Evolutionary conservation across 2,329 filamentous ascomycete species (phyloP), one percentile per base, ranked within the genome.

Genomic region (Xylariales sp.): DNA sequence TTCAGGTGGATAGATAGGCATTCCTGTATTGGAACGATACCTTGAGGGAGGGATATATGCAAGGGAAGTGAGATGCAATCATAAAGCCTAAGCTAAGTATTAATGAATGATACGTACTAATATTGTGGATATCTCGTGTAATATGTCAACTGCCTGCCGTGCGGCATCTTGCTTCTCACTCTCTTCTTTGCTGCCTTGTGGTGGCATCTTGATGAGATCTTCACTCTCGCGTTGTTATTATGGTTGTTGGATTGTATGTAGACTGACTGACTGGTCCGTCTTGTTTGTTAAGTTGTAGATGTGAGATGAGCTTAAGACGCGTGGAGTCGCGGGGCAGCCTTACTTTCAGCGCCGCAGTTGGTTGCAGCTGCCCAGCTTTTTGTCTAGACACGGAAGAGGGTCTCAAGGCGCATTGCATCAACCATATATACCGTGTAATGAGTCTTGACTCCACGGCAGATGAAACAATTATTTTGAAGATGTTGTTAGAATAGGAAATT

Each of bases 41-140:
- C 9, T 36, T 30, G 50, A 43, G n/a, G 12, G 32, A 39, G 8
- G 46, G 18, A 53, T 8, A 39, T 39, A 2, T 39, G 43, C 48
- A 64, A 18, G 28, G 34, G 39, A 34, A n/a, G 43, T 39, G 23
- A 49, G 43, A 34, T 54, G 9, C 18, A 23, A 23, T 23, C 23
- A 23, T 23, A 23, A 23, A 23, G 23, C 23, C 23, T 23, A 23
- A 23, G 23, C 23, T 23, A 23, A 23, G 23, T 23, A 28, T 49
- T 36, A 65, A 39, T 39, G 14, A 53, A 48, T 54, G 50, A 28
- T 48, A 82, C 88, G 74, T 83, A 97, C 95, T 72, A 99, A 86
- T 62, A 99, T 91, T 49, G 93, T 96, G 58, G 95, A 91, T 72
- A 96, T 95, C 78, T 96, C 93, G 74, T 93, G 89, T 36, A 94